These are phyloP conservation scores for Solanum etuberosum DNA, from an alignment of 257 asterid species.

Conservation along the genomic window DNA sequence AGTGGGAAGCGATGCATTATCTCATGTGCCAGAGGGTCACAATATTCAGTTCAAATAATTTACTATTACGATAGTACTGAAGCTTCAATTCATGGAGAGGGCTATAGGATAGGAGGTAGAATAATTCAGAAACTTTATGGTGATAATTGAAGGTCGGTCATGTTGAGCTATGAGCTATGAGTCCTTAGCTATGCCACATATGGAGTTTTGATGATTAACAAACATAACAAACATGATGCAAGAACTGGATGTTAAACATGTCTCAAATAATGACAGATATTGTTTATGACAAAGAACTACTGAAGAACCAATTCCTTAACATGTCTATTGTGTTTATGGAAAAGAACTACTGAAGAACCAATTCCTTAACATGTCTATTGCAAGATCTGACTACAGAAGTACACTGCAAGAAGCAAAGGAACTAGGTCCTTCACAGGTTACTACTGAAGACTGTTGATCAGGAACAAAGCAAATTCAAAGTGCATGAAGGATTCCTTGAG, in stretches of 20 bases:
- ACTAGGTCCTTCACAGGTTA: background rate
- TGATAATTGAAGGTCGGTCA: background rate
- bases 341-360: background rate
- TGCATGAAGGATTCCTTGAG: background rate
- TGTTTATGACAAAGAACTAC: background rate
- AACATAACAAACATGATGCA: background rate
- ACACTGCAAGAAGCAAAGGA: background rate
- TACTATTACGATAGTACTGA: background rate
- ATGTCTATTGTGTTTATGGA: background rate
- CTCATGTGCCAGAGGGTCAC: background rate
- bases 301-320: background rate
- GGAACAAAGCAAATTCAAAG: background rate
- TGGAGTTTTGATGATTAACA: background rate
- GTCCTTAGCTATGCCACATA: background rate
- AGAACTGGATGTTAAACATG: background rate
- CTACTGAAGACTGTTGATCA: background rate
- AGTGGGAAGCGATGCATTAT: background rate
- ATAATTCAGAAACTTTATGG: background rate
- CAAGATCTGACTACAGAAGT: background rate
- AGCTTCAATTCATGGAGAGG: background rate
- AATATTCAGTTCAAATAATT: background rate
- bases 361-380: background rate
- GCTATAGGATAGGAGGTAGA: background rate
- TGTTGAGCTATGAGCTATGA: background rate
- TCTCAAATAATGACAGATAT: background rate